Percentiles rank a stretch among this genome's conserved stretches.
These are phyloP conservation scores for Pittosporum tobira DNA, from an alignment of 129 eudicot species.

Conservation along the genomic window DNA sequence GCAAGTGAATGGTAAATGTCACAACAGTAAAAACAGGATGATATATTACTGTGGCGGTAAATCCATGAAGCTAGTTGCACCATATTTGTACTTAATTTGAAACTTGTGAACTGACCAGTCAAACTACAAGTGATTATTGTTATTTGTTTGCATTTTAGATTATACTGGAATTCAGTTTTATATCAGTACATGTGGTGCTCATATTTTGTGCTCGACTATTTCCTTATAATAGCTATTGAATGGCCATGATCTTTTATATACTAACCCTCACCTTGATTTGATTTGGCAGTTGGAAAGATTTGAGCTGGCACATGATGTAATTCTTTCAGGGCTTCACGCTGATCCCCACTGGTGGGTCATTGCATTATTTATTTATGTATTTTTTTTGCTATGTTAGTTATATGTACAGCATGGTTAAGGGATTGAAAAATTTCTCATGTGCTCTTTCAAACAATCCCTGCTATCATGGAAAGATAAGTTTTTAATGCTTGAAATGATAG, in stretches of 20 bases:
- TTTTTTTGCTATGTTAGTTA: not conserved
- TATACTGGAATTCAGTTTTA: too few species aligned
- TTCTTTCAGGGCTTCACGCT: conserved; percentile 67
- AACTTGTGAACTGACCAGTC: not conserved
- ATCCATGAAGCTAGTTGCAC: not conserved
- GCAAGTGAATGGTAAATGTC: not conserved
- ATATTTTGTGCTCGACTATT: not conserved
- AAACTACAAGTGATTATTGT: too few species aligned
- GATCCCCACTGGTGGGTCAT: conserved; percentile 39
- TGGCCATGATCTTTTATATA: conserved; percentile 4
- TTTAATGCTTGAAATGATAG: too few species aligned
- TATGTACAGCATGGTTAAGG: not conserved
- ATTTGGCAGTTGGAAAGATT: conserved; percentile 83
- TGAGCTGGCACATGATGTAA: conserved; percentile 71
- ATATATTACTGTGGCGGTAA: not conserved
- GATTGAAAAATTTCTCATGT: too few species aligned
- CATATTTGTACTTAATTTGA: not conserved
- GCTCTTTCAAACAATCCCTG: too few species aligned
- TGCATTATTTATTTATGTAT: not conserved
- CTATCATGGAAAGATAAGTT: too few species aligned
- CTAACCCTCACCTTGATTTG: conserved; percentile 20
- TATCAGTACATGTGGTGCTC: too few species aligned
- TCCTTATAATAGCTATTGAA: not conserved
- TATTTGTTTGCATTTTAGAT: too few species aligned
- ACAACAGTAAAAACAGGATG: not conserved